Evolutionary conservation across 495 filamentous ascomycete species (phyloP), one percentile per base, ranked within the genome.

Genomic region (Letharia lupina): DNA sequence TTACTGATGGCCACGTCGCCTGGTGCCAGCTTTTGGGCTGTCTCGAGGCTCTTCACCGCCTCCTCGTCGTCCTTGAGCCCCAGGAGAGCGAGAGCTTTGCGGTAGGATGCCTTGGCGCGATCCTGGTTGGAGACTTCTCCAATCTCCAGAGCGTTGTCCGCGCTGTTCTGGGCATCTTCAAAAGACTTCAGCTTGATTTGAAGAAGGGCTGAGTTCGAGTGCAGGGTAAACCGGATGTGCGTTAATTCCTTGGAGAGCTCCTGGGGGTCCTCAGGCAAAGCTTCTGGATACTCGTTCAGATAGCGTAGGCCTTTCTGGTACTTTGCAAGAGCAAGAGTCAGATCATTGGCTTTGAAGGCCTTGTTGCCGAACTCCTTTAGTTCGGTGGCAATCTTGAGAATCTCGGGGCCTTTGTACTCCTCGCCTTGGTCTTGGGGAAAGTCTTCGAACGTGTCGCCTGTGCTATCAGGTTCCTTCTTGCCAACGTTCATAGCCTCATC

Each of bases 271-370:
- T 81, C 77, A 23, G 91, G 86, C 23, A 73, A 76, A 31, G 87
- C 76, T 60, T 86, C 85, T 15, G 91, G 88, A 73, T 94, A 90
- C 77, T 97, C 92, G 74, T 92, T 91, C 66, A 97, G 77, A 73
- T 98, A 99, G 68, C 94, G 89, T 63, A 99, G 77, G n/a, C 85
- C 93, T 79, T 99, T 99, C 77, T 96, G 89, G 79, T 99, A 99
- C 80, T 99, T 99, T 52, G 89, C 89, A 35, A 98, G 80, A 15
- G 87, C 93, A 33, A 89, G 78, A 45, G 78, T 73, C 42, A 88
- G 73, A 70, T 96, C 82, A 35, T 84, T 83, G 23, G 74, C 77
- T 82, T 96, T 96, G 84, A 96, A 98, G 0, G 92, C 93, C 69
- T 83, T 84, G 79, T 96, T 97, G 62, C 93, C 93, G 70, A 89